phyloP scores from a whole-genome alignment of 257 asterid genomes.

The Plantago ovata region DNA sequence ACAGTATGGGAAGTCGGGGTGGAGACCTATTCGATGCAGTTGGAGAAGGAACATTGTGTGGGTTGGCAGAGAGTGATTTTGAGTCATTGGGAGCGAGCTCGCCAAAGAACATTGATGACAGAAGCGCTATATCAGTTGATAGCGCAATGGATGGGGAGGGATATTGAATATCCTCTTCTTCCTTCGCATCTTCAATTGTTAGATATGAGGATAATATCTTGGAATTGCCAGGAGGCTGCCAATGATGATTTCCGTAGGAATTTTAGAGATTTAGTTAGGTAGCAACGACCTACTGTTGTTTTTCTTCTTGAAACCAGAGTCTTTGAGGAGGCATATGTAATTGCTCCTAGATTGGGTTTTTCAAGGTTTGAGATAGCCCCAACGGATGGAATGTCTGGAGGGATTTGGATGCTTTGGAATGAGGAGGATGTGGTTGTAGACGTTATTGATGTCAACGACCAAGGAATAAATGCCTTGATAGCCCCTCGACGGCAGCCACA shows the following conservation, averaged over 20 bases:
- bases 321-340: not conserved
- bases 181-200: not conserved
- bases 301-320: not conserved
- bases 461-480: too few species aligned
- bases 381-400: not conserved
- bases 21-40: too few species aligned
- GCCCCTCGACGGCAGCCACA: too few species aligned
- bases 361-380: not conserved
- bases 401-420: not conserved
- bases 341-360: not conserved
- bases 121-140: too few species aligned
- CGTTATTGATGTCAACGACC: not conserved
- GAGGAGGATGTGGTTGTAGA: not conserved
- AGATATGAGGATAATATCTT: not conserved
- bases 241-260: not conserved
- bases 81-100: too few species aligned
- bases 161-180: too few species aligned
- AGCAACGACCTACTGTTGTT: not conserved
- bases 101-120: too few species aligned
- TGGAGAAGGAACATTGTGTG: too few species aligned
- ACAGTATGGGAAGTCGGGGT: too few species aligned
- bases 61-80: too few species aligned
- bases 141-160: not conserved
- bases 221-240: not conserved
- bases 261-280: not conserved